Conservation (phyloP, 2,329 filamentous ascomycete species). For the Colletotrichum horii region DNA sequence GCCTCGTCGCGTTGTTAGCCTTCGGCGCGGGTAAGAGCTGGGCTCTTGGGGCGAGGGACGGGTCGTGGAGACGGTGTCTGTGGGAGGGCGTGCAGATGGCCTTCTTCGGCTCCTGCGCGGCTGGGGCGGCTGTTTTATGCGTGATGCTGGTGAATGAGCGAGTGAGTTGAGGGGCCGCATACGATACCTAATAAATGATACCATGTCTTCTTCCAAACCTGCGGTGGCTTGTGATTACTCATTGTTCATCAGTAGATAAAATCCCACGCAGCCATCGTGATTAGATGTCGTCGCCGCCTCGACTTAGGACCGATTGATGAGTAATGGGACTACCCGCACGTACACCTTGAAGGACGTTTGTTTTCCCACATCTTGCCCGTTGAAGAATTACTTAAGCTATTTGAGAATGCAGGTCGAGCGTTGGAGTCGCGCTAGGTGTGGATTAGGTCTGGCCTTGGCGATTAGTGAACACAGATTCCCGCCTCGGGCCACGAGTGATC, state of each 20-base stretch:
- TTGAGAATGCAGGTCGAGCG: not conserved
- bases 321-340: not conserved
- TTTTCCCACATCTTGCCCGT: not conserved
- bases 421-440: not conserved
- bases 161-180: not conserved
- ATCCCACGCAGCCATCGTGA: fast-evolving
- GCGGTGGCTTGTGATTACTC: not conserved
- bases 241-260: not conserved
- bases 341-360: not conserved
- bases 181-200: not conserved
- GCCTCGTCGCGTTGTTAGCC: constrained; percentile 56
- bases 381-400: not conserved
- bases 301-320: not conserved
- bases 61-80: not conserved
- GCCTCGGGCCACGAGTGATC: not conserved
- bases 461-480: not conserved
- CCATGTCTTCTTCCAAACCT: not conserved
- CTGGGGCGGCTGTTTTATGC: not conserved
- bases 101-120: not conserved
- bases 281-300: not conserved
- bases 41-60: constrained; percentile 28
- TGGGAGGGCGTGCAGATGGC: constrained; percentile 9
- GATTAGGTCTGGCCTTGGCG: not conserved
- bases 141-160: not conserved
- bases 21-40: constrained; percentile 64